Evolutionary conservation across 805 yeast species (phyloP).

Genomic region (Pichia deserticola): DNA sequence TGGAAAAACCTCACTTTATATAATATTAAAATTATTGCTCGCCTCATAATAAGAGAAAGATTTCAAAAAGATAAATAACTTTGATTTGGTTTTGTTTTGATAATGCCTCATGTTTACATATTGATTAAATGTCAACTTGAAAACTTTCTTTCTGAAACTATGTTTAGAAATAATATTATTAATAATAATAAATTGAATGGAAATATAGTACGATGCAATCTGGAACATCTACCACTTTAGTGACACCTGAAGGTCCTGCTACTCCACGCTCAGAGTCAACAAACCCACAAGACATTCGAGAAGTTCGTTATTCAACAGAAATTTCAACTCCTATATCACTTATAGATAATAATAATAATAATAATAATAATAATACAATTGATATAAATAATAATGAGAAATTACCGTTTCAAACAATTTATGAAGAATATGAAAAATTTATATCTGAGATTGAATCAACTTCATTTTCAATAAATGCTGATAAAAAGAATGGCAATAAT

Average conservation of each 20-base stretch:
- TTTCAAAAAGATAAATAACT: too few relatives aligned
- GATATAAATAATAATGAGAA: neutral
- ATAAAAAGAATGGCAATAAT: neutral
- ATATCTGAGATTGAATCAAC: neutral
- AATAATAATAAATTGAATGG: too few relatives aligned
- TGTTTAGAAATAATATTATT: too few relatives aligned
- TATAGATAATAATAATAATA: neutral
- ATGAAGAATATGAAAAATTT: conserved; percentile 11
- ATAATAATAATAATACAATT: neutral
- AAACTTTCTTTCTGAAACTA: too few relatives aligned
- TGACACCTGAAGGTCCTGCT: neutral
- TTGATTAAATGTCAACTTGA: too few relatives aligned
- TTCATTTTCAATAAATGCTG: too few relatives aligned
- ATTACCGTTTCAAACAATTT: conserved; percentile 8
- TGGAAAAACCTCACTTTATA: too few relatives aligned
- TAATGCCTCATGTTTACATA: too few relatives aligned
- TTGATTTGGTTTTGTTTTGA: too few relatives aligned
- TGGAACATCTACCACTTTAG: neutral
- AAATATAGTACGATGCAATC: too few relatives aligned
- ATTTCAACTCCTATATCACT: neutral
- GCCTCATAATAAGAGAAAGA: too few relatives aligned
- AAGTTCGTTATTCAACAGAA: neutral
- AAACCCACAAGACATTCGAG: neutral
- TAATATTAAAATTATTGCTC: too few relatives aligned
- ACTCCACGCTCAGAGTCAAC: neutral